Conservation (phyloP, 1,284 basidiomycete genomes). For the Ceratobasidium sp. region DNA sequence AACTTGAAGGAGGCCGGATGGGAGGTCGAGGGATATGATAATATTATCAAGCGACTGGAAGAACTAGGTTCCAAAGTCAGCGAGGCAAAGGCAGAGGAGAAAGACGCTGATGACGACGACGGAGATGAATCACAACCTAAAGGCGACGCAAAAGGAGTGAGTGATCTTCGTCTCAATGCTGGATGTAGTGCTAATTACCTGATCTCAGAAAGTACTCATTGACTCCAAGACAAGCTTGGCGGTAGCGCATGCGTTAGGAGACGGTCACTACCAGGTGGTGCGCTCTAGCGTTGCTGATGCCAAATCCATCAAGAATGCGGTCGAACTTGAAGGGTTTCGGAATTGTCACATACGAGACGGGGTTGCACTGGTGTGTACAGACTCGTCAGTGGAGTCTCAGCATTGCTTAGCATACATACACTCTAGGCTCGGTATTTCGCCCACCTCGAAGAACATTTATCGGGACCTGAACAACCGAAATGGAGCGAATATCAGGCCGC, state of each 20-base stretch:
- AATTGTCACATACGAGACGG: constrained; percentile 90
- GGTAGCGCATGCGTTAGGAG: constrained; percentile 50
- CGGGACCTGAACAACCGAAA: constrained; percentile 57
- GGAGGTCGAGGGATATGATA: constrained; percentile 72
- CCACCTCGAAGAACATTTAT: constrained; percentile 88
- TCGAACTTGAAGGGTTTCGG: constrained; percentile 88
- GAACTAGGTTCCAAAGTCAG: constrained; percentile 58
- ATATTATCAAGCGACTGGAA: constrained; percentile 67
- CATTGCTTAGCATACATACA: not conserved
- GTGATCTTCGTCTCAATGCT: constrained; percentile 31
- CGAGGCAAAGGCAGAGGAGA: constrained; percentile 35
- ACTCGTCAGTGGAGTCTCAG: constrained; percentile 13
- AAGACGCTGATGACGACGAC: constrained; percentile 30
- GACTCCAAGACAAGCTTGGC: constrained; percentile 29
- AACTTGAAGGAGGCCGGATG: constrained; percentile 59
- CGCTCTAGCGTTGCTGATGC: constrained; percentile 79
- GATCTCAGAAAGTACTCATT: constrained; percentile 29
- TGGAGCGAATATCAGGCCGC: constrained; percentile 84
- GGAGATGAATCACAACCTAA: constrained; percentile 14
- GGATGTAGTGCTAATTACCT: not conserved
- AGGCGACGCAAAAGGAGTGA: constrained; percentile 20
- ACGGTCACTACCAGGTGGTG: constrained; percentile 59
- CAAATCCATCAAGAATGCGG: constrained; percentile 88
- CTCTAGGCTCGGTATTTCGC: constrained; percentile 78
- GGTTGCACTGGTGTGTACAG: constrained; percentile 65